Percentiles rank a stretch among this genome's conserved stretches.
Conservation (phyloP, 352 stramenopile species). For the Aphanomyces cochlioides region DNA sequence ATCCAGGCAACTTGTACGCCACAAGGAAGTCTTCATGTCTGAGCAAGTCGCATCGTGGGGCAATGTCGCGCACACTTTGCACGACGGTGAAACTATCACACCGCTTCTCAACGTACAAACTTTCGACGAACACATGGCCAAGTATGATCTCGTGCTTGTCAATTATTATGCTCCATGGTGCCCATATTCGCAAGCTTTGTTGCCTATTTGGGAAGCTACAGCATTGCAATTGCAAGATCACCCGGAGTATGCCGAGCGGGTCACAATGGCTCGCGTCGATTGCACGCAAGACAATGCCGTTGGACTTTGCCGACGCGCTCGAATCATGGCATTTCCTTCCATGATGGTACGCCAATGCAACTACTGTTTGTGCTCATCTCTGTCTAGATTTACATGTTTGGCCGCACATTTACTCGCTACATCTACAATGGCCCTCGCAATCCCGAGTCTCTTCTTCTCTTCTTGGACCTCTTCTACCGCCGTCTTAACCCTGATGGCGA, state of each 20-base stretch:
- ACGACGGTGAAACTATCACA: slow-evolving; percentile 66
- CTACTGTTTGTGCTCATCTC: not conserved
- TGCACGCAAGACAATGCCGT: slow-evolving; percentile 62
- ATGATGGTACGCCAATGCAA: slow-evolving; percentile 46
- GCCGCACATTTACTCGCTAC: slow-evolving; percentile 65
- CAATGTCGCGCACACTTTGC: slow-evolving; percentile 45
- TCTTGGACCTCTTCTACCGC: slow-evolving; percentile 80
- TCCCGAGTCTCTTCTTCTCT: slow-evolving; percentile 67
- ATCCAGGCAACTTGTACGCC: slow-evolving; percentile 37
- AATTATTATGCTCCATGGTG: slow-evolving; percentile 86
- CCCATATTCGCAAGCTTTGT: slow-evolving; percentile 65
- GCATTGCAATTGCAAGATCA: slow-evolving; percentile 67
- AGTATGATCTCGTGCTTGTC: slow-evolving; percentile 81
- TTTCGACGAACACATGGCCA: slow-evolving; percentile 77
- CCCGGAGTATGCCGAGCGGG: slow-evolving; percentile 72
- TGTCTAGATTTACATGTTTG: slow-evolving; percentile 80
- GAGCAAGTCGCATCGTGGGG: slow-evolving; percentile 66
- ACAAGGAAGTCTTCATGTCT: slow-evolving; percentile 73
- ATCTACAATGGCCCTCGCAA: slow-evolving; percentile 81
- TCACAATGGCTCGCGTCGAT: slow-evolving; percentile 75
- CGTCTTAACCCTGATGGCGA: slow-evolving; percentile 72
- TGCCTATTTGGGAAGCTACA: slow-evolving; percentile 72
- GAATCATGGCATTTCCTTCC: slow-evolving; percentile 76
- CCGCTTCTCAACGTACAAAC: slow-evolving; percentile 53
- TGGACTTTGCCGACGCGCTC: slow-evolving; percentile 61